phyloP scores from a whole-genome alignment of 306 rosid species.

The Cercis canadensis region DNA sequence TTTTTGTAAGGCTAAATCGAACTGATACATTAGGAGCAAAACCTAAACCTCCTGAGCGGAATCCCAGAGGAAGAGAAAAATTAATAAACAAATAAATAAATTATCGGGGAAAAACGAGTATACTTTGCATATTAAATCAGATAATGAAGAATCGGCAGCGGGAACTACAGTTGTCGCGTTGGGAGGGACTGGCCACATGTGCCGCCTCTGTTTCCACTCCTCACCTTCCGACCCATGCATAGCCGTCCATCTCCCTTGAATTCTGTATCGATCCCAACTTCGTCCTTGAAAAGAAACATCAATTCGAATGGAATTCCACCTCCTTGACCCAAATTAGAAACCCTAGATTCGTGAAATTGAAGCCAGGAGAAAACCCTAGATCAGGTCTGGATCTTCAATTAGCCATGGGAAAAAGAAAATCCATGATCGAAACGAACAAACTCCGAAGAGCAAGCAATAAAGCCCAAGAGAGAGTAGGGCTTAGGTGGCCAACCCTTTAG shows the following conservation, averaged over 20 bases:
- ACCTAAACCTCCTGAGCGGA: background rate
- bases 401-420: constrained; percentile 12
- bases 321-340: constrained; percentile 24
- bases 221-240: constrained; percentile 94
- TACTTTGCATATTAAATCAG: constrained; percentile 74
- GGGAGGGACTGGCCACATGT: constrained; percentile 98
- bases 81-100: background rate
- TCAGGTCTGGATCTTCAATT: constrained; percentile 69
- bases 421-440: constrained; percentile 9
- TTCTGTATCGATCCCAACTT: constrained; percentile 68
- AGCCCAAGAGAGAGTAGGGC: constrained; percentile 50
- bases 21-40: background rate
- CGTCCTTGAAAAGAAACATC: constrained; percentile 84
- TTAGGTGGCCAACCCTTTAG: constrained; percentile 34
- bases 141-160: constrained; percentile 61
- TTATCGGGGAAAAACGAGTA: background rate
- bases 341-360: constrained; percentile 51
- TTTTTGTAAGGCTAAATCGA: background rate
- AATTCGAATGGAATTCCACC: constrained; percentile 74
- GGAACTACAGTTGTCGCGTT: constrained; percentile 83
- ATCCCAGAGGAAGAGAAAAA: background rate
- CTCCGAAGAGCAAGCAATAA: background rate
- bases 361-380: constrained; percentile 54
- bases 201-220: constrained; percentile 86
- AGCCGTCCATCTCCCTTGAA: constrained; percentile 80